phyloP scores from a whole-genome alignment of 345 rosid species.

The Eutrema yunnanense region DNA sequence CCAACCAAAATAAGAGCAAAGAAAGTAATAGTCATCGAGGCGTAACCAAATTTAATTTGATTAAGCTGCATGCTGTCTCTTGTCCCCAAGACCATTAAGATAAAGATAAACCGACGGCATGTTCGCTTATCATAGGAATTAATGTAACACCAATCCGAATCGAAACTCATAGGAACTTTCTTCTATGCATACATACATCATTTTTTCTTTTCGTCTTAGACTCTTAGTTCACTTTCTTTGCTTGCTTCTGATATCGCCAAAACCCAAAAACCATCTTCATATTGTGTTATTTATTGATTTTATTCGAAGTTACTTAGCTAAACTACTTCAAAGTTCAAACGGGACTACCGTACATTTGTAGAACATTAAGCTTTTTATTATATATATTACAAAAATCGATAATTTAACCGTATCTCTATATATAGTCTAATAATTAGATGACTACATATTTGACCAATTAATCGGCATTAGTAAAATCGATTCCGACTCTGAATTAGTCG shows the following conservation, averaged over 20 bases:
- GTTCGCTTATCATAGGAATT: not conserved
- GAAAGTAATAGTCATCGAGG: not conserved
- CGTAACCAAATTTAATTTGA: not conserved
- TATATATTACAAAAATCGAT: too few species aligned
- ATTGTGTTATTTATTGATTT: not conserved
- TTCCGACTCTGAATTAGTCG: not conserved
- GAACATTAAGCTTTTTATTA: too few species aligned
- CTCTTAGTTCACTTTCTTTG: not conserved
- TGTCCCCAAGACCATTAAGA: not conserved
- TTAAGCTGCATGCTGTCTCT: not conserved
- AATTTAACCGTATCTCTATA: too few species aligned
- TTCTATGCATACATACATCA: not conserved
- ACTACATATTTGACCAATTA: not conserved
- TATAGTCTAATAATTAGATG: too few species aligned
- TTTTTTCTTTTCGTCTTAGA: not conserved
- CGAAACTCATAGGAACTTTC: not conserved
- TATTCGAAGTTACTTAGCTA: not conserved
- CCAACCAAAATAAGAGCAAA: too few species aligned
- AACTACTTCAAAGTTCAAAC: too few species aligned
- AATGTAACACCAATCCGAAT: not conserved
- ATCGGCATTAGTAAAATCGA: too few species aligned
- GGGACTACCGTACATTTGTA: too few species aligned
- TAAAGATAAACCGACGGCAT: not conserved
- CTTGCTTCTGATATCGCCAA: not conserved
- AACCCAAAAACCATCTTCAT: not conserved